A percentile compares a stretch with the other conserved stretches of the same genome.
phyloP scores from a whole-genome alignment of 116 monocot species.

The Iris pallida region DNA sequence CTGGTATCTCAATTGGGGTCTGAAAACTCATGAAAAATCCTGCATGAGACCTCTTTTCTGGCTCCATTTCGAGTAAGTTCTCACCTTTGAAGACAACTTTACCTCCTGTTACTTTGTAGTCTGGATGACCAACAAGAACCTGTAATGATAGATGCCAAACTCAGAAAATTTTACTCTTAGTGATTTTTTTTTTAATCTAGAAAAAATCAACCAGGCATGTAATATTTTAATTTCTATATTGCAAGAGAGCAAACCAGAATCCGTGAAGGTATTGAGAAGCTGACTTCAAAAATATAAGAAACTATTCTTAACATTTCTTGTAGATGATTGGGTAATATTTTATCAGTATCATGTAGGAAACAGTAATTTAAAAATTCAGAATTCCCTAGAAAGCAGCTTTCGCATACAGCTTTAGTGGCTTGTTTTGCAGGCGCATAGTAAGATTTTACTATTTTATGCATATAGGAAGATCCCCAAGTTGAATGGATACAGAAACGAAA shows the following conservation, averaged over 20 bases:
- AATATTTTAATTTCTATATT: too few relatives aligned
- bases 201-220: too few relatives aligned
- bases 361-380: neutral
- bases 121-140: conserved; percentile 99
- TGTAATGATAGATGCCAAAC: conserved; percentile 19
- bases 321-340: neutral
- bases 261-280: neutral
- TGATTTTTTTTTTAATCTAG: too few relatives aligned
- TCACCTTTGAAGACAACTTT: conserved; percentile 81
- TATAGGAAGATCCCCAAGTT: too few relatives aligned
- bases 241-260: neutral
- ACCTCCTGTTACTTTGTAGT: conserved; percentile 93
- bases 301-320: neutral
- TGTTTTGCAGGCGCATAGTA: neutral
- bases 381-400: neutral
- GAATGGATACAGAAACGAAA: too few relatives aligned
- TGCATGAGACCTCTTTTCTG: conserved; percentile 95
- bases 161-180: neutral
- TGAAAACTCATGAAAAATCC: conserved; percentile 98
- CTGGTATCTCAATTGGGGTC: conserved; percentile 93
- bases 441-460: too few relatives aligned
- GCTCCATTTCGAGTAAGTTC: conserved; percentile 80
- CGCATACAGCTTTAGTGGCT: neutral
- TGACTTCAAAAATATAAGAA: neutral
- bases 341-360: neutral